phyloP scores from a whole-genome alignment of 768 basidiomycete genomes.

The Chalciporus sphaerocephalus region DNA sequence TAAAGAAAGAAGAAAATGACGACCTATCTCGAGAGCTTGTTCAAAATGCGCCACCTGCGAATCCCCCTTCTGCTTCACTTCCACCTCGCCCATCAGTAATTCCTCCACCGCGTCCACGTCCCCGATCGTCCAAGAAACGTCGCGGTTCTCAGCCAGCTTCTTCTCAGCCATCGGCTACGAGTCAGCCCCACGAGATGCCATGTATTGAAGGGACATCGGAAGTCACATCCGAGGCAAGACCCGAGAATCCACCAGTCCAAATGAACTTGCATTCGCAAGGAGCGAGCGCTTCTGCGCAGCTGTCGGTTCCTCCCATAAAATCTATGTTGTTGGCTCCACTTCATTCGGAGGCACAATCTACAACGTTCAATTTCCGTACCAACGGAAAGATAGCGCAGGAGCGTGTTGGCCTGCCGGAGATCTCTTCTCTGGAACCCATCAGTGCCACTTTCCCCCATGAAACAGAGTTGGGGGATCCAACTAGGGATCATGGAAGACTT shows the following conservation, averaged over 20 bases:
- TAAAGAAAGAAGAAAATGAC: conserved; percentile 19
- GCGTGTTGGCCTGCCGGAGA: conserved; percentile 1
- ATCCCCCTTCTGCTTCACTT: conserved; percentile 4
- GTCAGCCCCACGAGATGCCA: background rate
- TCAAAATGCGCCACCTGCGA: background rate
- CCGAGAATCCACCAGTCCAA: background rate
- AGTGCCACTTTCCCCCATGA: conserved; percentile 3
- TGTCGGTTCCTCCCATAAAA: background rate
- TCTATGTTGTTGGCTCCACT: conserved; percentile 9
- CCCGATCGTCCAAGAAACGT: conserved; percentile 11
- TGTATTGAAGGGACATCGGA: background rate
- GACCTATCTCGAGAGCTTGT: conserved; percentile 3
- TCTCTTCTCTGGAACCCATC: conserved; percentile 8
- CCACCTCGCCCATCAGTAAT: conserved; percentile 21
- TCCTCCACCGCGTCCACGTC: conserved; percentile 22
- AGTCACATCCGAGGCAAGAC: background rate
- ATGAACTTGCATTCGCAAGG: conserved; percentile 5
- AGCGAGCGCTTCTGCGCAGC: conserved; percentile 8
- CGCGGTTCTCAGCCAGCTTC: background rate
- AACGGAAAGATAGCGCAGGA: background rate
- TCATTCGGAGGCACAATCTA: conserved; percentile 8
- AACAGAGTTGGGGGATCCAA: conserved; percentile 7
- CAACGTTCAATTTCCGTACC: background rate
- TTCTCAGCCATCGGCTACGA: background rate
- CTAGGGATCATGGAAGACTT: conserved; percentile 6